A percentile compares a stretch with the other conserved stretches of the same genome.
phyloP scores from a whole-genome alignment of 1,139 yeast genomes.

The Hemisphaericaspora lyxosophila region DNA sequence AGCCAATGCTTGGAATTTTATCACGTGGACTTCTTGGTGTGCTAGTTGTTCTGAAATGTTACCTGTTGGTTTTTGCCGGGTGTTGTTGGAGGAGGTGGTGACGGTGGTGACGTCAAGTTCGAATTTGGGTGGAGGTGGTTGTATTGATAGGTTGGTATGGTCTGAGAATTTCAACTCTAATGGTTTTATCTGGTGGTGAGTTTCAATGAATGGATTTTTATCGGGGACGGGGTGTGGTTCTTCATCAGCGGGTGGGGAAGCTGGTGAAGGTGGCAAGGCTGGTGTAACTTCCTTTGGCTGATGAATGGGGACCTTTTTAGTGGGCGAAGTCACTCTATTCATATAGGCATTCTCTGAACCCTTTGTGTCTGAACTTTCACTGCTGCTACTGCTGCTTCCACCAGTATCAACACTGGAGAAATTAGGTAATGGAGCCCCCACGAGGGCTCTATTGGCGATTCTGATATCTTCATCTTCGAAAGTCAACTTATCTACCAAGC shows the following conservation, averaged over 20 bases:
- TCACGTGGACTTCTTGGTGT: constrained; percentile 23
- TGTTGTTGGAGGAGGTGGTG: constrained; percentile 3
- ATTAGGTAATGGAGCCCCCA: constrained; percentile 62
- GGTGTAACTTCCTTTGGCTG: background rate
- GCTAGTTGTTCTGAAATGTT: constrained; percentile 24
- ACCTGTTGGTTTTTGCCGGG: background rate
- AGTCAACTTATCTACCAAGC: constrained; percentile 60
- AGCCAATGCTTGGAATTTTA: constrained; percentile 58
- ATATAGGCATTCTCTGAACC: constrained; percentile 23
- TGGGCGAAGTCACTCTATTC: constrained; percentile 20
- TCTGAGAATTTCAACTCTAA: background rate
- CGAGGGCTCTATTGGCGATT: constrained; percentile 65
- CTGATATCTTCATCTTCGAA: constrained; percentile 69
- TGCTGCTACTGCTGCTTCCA: too few relatives aligned
- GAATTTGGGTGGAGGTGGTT: background rate
- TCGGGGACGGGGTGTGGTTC: background rate
- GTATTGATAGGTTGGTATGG: background rate
- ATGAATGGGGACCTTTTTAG: constrained; percentile 1
- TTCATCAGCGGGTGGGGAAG: background rate
- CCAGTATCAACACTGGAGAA: constrained; percentile 49
- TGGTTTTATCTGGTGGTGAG: background rate
- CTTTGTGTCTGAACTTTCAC: too few relatives aligned
- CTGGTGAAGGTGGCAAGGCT: too few relatives aligned
- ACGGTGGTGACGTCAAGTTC: background rate
- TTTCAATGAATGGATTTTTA: constrained; percentile 4